These are phyloP conservation scores for Scytalidium lignicola DNA, from an alignment of 2,329 filamentous ascomycete genomes.

Conservation along the genomic window DNA sequence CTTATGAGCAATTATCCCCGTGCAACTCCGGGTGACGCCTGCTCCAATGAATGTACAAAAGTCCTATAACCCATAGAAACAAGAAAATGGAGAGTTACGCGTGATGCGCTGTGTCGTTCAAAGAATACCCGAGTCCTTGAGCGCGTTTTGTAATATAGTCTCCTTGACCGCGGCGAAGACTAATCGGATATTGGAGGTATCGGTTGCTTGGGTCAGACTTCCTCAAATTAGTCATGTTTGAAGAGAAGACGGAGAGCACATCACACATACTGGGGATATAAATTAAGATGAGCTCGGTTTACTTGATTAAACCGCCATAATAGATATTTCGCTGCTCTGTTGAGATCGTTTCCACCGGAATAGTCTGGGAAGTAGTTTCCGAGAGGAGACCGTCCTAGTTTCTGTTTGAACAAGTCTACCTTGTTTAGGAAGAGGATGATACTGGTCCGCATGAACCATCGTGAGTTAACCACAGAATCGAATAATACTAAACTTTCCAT, in stretches of 20 bases:
- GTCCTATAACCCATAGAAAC: conserved; percentile 12
- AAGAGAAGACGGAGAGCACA: too few species aligned
- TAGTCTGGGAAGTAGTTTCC: conserved; percentile 98
- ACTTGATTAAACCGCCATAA: conserved; percentile 99
- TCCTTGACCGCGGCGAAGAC: conserved; percentile 99
- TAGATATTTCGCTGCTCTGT: conserved; percentile 95
- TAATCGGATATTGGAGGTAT: conserved; percentile 95
- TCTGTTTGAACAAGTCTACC: conserved; percentile 96
- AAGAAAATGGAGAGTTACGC: conserved; percentile 16
- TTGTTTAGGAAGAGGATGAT: conserved; percentile 99
- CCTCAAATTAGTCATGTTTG: too few species aligned
- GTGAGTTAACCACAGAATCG: conserved; percentile 96
- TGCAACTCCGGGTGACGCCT: conserved; percentile 14
- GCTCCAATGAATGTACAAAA: conserved; percentile 14
- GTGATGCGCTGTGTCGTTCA: conserved; percentile 37
- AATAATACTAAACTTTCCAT: conserved; percentile 97
- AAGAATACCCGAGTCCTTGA: conserved; percentile 96
- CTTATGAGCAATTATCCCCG: background rate
- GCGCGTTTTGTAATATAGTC: conserved; percentile 94
- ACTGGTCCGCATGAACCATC: conserved; percentile 98
- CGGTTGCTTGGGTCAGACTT: conserved; percentile 97
- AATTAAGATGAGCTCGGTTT: conserved; percentile 88
- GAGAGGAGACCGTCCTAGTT: conserved; percentile 81
- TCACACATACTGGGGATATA: conserved; percentile 89
- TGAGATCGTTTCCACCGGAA: conserved; percentile 94